Base-by-base conservation (phyloP, 2,329 filamentous ascomycete species). In the Penicillium sp. region DNA sequence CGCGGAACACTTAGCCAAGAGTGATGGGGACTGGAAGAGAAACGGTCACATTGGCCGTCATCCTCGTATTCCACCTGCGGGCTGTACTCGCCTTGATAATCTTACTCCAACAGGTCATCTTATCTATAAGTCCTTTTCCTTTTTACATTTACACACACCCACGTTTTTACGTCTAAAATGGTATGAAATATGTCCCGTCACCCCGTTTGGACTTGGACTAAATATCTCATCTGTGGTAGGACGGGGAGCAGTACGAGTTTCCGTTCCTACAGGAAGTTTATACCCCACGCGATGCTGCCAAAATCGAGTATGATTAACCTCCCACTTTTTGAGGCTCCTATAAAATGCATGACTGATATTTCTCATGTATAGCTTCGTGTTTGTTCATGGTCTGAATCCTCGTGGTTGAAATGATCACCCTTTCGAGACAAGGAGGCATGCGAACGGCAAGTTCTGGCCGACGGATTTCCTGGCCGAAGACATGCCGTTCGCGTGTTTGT, bases 361-460 rank as follows among this genome's bases (percentile, higher is more conserved):
- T 16, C 35, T 24, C 13, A 14, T 3, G 6, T 37, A 9, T 21
- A 71, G 69, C 45, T 63, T 72, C 35, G 62, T 72, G 26, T 72
- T 72, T 44, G 70, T 72, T 22, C 70, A 71, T 42, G 70, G 70
- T 1, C 60, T 72, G 31, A 72, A 72, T 31, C 68, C 70, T 44
- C 64, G 62, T 26, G 69, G 68, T 31, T 65, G 66, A 33, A 64
- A 65, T 47, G 69, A 72, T 48, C 70, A 74, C 47, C 66, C 69
- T 13, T 70, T 70, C 51, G 56, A 68, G 16, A 74, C 72, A 33
- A 74, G 71, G 69, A 72, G 64, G 2, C 70, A 72, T 50, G 51
- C 50, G 11, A 66, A 66, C 54, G 56, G 62, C 22, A 63, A 49
- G 1, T 66, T 66, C 42, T 65, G 64, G 62, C 64, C 64, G 7